Evolutionary conservation across 2,329 filamentous ascomycete species (phyloP).

Genomic region (Aspergillus intermedius): DNA sequence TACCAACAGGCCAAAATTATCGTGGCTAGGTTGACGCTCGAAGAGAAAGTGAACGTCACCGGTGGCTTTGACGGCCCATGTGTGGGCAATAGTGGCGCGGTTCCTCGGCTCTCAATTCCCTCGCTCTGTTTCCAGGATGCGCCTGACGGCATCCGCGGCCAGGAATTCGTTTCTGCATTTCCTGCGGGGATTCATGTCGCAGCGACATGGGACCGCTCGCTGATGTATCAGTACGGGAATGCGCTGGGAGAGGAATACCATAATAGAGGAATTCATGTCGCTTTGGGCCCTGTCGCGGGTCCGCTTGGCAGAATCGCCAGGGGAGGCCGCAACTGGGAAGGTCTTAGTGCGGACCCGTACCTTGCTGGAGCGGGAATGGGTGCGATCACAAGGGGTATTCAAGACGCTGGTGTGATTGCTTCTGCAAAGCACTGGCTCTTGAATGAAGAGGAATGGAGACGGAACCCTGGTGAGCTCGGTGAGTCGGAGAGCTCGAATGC

Average conservation of each 20-base stretch:
- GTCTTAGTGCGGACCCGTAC: conserved; percentile 40
- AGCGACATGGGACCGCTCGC: conserved; percentile 52
- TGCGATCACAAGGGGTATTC: conserved; percentile 48
- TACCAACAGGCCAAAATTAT: conserved; percentile 9
- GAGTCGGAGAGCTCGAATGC: conserved; percentile 41
- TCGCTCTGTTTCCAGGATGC: conserved; percentile 26
- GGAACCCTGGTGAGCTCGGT: background rate
- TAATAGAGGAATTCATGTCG: conserved; percentile 33
- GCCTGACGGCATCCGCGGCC: conserved; percentile 54
- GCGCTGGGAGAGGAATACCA: conserved; percentile 50
- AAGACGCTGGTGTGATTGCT: conserved; percentile 44
- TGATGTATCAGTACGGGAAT: conserved; percentile 48
- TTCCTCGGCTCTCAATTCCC: conserved; percentile 22
- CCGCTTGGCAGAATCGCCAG: conserved; percentile 31
- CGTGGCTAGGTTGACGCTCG: conserved; percentile 13
- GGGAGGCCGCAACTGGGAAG: conserved; percentile 33
- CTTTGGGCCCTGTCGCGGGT: conserved; percentile 39
- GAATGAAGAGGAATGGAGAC: conserved; percentile 53
- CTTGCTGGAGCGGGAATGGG: conserved; percentile 39
- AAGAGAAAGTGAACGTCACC: conserved; percentile 23
- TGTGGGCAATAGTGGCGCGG: conserved; percentile 26
- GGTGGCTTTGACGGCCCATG: conserved; percentile 19
- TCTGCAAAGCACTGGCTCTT: conserved; percentile 43
- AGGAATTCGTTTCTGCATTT: conserved; percentile 66
- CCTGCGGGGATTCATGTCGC: conserved; percentile 66